A percentile compares a stretch with the other conserved stretches of the same genome.
Conservation (phyloP, 2,329 filamentous ascomycete species). For the Colletotrichum caudatum region DNA sequence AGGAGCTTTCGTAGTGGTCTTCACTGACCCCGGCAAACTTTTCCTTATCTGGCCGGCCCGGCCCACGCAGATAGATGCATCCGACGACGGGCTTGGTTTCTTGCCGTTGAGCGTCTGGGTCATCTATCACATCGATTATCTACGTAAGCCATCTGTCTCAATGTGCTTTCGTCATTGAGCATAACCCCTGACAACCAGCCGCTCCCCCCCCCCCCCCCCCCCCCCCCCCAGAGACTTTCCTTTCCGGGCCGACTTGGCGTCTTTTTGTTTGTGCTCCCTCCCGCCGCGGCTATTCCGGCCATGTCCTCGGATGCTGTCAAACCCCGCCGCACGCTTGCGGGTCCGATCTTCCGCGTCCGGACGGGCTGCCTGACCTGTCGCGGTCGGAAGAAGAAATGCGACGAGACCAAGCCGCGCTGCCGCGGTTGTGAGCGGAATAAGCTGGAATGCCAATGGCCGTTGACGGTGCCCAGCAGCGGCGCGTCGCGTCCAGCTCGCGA, state of each 20-base stretch:
- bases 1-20: neutral
- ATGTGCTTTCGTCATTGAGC: neutral
- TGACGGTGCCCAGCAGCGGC: slow-evolving; percentile 11
- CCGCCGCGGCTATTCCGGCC: slow-evolving; percentile 12
- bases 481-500: slow-evolving; percentile 5
- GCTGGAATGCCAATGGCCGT: slow-evolving; percentile 40
- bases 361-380: slow-evolving; percentile 60
- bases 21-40: slow-evolving; percentile 27
- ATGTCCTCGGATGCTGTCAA: slow-evolving; percentile 19
- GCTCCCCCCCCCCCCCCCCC: neutral
- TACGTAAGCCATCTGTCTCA: neutral
- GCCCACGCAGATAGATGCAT: slow-evolving; percentile 21
- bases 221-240: no score
- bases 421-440: slow-evolving; percentile 51
- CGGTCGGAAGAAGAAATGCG: slow-evolving; percentile 61
- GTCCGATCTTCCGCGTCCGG: slow-evolving; percentile 36
- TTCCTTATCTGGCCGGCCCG: slow-evolving; percentile 30
- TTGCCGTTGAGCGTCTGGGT: neutral
- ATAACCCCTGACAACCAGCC: neutral
- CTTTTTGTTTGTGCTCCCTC: neutral
- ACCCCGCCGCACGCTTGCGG: slow-evolving; percentile 35
- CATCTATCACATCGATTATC: slow-evolving; percentile 3
- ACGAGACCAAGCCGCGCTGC: slow-evolving; percentile 58
- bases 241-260: slow-evolving; percentile 5
- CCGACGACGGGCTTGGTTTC: slow-evolving; percentile 14